Base-by-base conservation (phyloP, 768 basidiomycete species). In the Cystofilobasidium bisporidii region DNA sequence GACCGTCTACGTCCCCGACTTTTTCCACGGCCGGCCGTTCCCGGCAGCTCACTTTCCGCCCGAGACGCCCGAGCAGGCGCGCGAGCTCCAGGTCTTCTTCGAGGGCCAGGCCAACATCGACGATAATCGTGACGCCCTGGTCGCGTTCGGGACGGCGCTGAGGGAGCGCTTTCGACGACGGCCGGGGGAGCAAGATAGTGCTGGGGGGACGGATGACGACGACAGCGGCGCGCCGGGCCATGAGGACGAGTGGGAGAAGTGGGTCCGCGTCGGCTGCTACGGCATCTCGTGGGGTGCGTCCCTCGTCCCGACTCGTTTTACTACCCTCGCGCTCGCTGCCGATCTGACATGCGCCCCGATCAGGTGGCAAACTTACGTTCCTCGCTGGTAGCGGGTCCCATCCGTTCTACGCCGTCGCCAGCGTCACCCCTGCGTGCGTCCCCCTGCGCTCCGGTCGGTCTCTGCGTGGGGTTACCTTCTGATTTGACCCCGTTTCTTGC, bases 1-100 rank as follows among this genome's bases (percentile, higher is more conserved):
- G 20, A 64, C 63, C 36, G 63, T 64, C 26, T 64, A 64, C 64
- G 24, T 65, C 4, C 64, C 64, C 5, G 56, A 65, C n/a, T 41
- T 59, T 45, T 65, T 65, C 57, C 56, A 33, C 22, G 26, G 32
- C 11, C 28, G 36, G 15, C 65, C 47, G 6, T 60, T 33, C 33
- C 63, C 63, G 9, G n/a, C 55, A 10, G 28, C 63, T 6, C 24
- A 24, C 40, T 64, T 57, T 47, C 63, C 63, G 17, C 63, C 63
- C 1, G 28, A 41, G 8, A 56, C 63, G 15, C 58, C 41, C 20
- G 38, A 50, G 32, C 58, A 66, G 33, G 32, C n/a, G 26, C n/a
- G 36, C 47, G 32, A 53, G 24, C 57, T 60, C 3, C 59, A 61
- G 26, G 33, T 17, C 11, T 61, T 65, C 56, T 47, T 58, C 15